Evolutionary conservation across 1,284 basidiomycete species (phyloP), one percentile per base, ranked within the genome.

Genomic region (Inonotus hispidus): DNA sequence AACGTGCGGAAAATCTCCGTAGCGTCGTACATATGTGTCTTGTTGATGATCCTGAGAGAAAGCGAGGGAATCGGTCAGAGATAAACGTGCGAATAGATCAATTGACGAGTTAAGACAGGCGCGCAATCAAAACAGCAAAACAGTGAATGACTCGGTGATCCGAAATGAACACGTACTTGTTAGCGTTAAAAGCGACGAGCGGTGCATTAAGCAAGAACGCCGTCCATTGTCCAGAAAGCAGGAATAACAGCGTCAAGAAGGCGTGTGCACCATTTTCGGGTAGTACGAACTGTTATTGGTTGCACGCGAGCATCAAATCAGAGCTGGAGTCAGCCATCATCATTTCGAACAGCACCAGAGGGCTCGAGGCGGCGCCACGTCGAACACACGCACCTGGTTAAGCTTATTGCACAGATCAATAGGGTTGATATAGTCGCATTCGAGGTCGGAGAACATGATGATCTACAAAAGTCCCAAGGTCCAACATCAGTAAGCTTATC

Each of bases 371-470:
- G 16, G 5, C 27, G 47, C 25, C 47, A 73, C 35, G 73, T 49
- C 68, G 46, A 71, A 68, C 41, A 67, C 67, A 71, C 72, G 59
- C 66, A 97, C 96, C 78, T 96, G 93, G 75, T 99, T 99, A 71
- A 99, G 88, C 81, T 98, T 98, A 80, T 98, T 98, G 80, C 97
- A 99, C 41, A 99, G 88, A 77, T 99, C 96, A 85, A 99, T 98
- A 60, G 96, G 96, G 79, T 99, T 99, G 81, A 99, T 97, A 79
- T 98, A 99, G 82, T 98, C 93, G 78, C 92, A 95, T 79, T 96
- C 94, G 71, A 97, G 80, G 79, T 97, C 95, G 53, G 93, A 95
- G 82, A 98, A 99, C 95, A 99, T 98, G 81, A 99, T 99, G 72
- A 99, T 97, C 96, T 98, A 68, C 27, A 16, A 23, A 37, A 57